phyloP scores from a whole-genome alignment of 164 flowering plant species.

The Amborella trichopoda region DNA sequence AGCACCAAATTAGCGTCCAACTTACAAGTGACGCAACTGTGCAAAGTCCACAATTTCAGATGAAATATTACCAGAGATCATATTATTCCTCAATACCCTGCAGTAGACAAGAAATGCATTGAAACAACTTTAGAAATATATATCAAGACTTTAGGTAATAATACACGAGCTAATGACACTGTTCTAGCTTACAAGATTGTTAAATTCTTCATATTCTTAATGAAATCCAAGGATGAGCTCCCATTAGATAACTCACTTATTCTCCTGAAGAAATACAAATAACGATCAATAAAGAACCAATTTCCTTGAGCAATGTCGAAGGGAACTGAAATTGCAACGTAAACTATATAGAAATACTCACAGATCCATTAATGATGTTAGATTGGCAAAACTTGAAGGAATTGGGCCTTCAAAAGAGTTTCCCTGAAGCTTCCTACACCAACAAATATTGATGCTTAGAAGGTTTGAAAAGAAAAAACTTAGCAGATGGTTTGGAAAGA shows the following conservation, averaged over 20 bases:
- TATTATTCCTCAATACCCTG: conserved; percentile 57
- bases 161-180: neutral
- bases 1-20: neutral
- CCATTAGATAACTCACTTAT: conserved; percentile 55
- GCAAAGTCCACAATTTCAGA: conserved; percentile 32
- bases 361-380: conserved; percentile 49
- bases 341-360: conserved; percentile 19
- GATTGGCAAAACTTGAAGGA: conserved; percentile 44
- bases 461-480: neutral
- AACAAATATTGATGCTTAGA: neutral
- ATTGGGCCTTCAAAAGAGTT: conserved; percentile 66
- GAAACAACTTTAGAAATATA: no score
- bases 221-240: conserved; percentile 47
- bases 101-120: conserved; percentile 1
- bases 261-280: conserved; percentile 25
- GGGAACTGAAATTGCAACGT: neutral
- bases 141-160: neutral
- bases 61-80: conserved; percentile 52
- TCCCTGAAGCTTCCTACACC: conserved; percentile 53
- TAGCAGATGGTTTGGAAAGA: neutral
- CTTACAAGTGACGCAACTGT: conserved; percentile 44
- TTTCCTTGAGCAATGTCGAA: neutral
- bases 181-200: conserved; percentile 28
- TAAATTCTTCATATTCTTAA: conserved; percentile 40
- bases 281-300: conserved; percentile 2